These are phyloP conservation scores for Blastomyces emzantsi DNA, from an alignment of 2,329 filamentous ascomycete genomes.

Conservation along the genomic window DNA sequence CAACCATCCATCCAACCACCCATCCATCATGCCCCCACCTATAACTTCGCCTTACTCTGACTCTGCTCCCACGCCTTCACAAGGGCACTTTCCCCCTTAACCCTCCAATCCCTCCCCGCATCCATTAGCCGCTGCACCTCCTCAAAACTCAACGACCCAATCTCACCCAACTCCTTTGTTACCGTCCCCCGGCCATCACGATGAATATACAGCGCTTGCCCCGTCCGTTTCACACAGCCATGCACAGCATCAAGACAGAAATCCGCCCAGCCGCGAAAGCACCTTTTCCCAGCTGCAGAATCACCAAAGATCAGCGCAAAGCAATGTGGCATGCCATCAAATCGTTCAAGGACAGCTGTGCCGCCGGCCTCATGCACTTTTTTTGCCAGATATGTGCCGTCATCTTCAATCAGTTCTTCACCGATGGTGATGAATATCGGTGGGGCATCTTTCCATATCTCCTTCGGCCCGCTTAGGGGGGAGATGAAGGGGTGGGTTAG, in stretches of 20 bases:
- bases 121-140: conserved; percentile 27
- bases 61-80: conserved; percentile 25
- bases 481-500: conserved; percentile 35
- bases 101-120: conserved; percentile 24
- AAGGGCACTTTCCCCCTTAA: conserved; percentile 29
- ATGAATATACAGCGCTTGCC: conserved; percentile 25
- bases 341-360: conserved; percentile 32
- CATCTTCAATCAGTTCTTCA: conserved; percentile 37
- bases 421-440: conserved; percentile 36
- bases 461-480: conserved; percentile 28
- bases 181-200: conserved; percentile 23
- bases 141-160: conserved; percentile 28
- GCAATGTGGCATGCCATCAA: conserved; percentile 41
- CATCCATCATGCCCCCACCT: background rate
- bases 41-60: conserved; percentile 23
- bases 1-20: background rate
- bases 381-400: conserved; percentile 32
- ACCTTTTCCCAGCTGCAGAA: conserved; percentile 41
- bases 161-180: conserved; percentile 27
- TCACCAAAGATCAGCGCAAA: conserved; percentile 50
- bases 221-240: conserved; percentile 20
- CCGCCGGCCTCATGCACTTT: conserved; percentile 32
- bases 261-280: conserved; percentile 46
- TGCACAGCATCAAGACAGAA: conserved; percentile 41
- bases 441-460: conserved; percentile 35